phyloP scores from a whole-genome alignment of 306 rosid genomes.

The Glycyrrhiza uralensis region DNA sequence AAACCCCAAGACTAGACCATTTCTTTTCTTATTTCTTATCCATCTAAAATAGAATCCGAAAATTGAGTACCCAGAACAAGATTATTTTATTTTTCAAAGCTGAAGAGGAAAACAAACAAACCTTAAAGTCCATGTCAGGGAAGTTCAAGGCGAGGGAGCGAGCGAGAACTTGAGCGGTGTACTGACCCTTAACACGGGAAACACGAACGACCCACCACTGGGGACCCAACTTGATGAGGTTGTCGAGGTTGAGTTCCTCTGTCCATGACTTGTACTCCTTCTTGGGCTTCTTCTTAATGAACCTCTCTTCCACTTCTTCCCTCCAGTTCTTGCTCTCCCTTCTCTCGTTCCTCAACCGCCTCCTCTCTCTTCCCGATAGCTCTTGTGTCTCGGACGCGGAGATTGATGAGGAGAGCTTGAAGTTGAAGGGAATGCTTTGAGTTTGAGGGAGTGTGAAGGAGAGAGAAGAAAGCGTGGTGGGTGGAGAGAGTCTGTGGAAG shows the following conservation, averaged over 20 bases:
- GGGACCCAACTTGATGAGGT: constrained; percentile 65
- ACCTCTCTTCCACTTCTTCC: constrained; percentile 73
- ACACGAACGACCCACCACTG: constrained; percentile 82
- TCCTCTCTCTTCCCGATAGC: constrained; percentile 61
- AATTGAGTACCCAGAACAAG: not conserved
- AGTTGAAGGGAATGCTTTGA: constrained; percentile 19
- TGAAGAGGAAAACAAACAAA: not conserved
- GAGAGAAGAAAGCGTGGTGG: constrained; percentile 27
- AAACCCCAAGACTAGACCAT: not conserved
- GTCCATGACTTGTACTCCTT: constrained; percentile 60
- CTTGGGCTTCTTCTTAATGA: constrained; percentile 69
- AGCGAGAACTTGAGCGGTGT: constrained; percentile 60
- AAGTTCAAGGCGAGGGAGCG: constrained; percentile 56
- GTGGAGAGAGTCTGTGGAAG: constrained; percentile 24
- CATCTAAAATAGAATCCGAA: not conserved
- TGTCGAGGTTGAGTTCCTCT: constrained; percentile 74
- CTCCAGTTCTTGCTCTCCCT: constrained; percentile 73
- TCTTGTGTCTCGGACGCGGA: constrained; percentile 34
- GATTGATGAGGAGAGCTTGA: constrained; percentile 34
- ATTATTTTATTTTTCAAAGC: not conserved
- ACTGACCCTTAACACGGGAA: constrained; percentile 50
- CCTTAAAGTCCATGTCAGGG: constrained; percentile 70
- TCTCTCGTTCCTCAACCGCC: constrained; percentile 67
- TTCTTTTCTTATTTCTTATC: not conserved
- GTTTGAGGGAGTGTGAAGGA: constrained; percentile 11